Evolutionary conservation across 2,329 filamentous ascomycete species (phyloP).

Genomic region (Penicillium sp.): DNA sequence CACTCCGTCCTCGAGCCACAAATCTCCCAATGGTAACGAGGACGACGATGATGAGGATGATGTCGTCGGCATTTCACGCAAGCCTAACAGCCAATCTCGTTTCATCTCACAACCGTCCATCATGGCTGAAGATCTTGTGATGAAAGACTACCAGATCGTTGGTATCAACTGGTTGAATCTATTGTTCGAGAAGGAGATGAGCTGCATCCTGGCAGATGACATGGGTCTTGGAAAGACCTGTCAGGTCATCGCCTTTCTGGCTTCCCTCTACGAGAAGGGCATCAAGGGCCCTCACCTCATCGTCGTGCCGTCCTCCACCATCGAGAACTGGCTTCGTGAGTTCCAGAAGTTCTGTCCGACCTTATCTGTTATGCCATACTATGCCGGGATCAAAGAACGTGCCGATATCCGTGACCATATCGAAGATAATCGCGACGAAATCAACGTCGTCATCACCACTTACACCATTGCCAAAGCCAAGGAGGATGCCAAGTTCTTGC

Average conservation of each 20-base stretch:
- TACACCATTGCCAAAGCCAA: slow-evolving; percentile 62
- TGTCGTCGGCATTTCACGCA: slow-evolving; percentile 32
- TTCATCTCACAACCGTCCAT: slow-evolving; percentile 65
- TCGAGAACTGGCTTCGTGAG: slow-evolving; percentile 93
- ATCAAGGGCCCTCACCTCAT: slow-evolving; percentile 71
- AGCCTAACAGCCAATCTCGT: slow-evolving; percentile 26
- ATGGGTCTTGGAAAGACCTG: slow-evolving; percentile 97
- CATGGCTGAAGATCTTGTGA: slow-evolving; percentile 68
- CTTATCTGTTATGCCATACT: slow-evolving; percentile 66
- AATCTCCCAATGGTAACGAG: slow-evolving; percentile 11
- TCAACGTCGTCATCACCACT: slow-evolving; percentile 68
- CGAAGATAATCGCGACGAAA: slow-evolving; percentile 56
- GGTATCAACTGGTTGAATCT: slow-evolving; percentile 92
- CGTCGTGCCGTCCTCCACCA: slow-evolving; percentile 85
- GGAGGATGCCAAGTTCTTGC: slow-evolving; percentile 59
- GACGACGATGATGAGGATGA: slow-evolving; percentile 48
- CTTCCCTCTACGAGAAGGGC: slow-evolving; percentile 68
- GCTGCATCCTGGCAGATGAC: slow-evolving; percentile 91
- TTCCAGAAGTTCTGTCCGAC: slow-evolving; percentile 80
- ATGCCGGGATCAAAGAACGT: slow-evolving; percentile 64
- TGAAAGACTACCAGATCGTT: slow-evolving; percentile 92
- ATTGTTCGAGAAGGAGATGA: slow-evolving; percentile 71
- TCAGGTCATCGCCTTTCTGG: slow-evolving; percentile 88
- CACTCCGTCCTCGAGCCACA: slow-evolving; percentile 50
- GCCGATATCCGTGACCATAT: slow-evolving; percentile 63